phyloP scores from a whole-genome alignment of 148 eudicot genomes.

The Camellia lanceoleosa region DNA sequence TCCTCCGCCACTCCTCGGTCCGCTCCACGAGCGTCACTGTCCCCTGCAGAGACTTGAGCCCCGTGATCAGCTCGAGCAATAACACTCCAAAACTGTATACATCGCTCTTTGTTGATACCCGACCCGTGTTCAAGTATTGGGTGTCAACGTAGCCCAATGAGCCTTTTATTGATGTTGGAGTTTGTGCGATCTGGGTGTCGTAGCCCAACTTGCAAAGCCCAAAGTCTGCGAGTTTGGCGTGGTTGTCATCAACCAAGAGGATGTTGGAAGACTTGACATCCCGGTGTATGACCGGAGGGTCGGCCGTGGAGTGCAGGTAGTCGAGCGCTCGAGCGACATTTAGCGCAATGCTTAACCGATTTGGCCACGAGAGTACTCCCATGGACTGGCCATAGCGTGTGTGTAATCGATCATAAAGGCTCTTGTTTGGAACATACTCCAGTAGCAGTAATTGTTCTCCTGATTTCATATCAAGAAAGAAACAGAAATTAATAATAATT shows the following conservation, averaged over 20 bases:
- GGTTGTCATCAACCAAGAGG: slow-evolving; percentile 36
- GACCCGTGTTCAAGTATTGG: slow-evolving; percentile 36
- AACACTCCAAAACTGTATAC: slow-evolving; percentile 52
- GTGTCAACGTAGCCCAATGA: slow-evolving; percentile 51
- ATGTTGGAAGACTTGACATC: slow-evolving; percentile 54
- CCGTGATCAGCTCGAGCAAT: slow-evolving; percentile 46
- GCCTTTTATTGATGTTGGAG: slow-evolving; percentile 43
- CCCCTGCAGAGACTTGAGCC: slow-evolving; percentile 39
- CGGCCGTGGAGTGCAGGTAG: slow-evolving; percentile 50
- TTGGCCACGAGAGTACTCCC: slow-evolving; percentile 38
- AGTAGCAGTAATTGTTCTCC: slow-evolving; percentile 50
- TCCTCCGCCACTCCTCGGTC: slow-evolving; percentile 37
- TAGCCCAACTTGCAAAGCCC: slow-evolving; percentile 53
- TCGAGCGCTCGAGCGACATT: slow-evolving; percentile 48
- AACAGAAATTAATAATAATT: no score
- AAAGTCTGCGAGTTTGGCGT: slow-evolving; percentile 51
- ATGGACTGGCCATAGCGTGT: slow-evolving; percentile 30
- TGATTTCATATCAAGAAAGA: slow-evolving; percentile 1
- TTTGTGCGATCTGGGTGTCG: slow-evolving; percentile 26
- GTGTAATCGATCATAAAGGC: slow-evolving; percentile 47
- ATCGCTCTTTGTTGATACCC: slow-evolving; percentile 44
- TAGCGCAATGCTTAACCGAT: slow-evolving; percentile 41
- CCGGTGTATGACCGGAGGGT: slow-evolving; percentile 46
- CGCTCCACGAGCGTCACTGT: slow-evolving; percentile 43
- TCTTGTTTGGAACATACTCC: slow-evolving; percentile 47